phyloP scores from a whole-genome alignment of 768 basidiomycete genomes.

The Lactarius pseudohatsudake region DNA sequence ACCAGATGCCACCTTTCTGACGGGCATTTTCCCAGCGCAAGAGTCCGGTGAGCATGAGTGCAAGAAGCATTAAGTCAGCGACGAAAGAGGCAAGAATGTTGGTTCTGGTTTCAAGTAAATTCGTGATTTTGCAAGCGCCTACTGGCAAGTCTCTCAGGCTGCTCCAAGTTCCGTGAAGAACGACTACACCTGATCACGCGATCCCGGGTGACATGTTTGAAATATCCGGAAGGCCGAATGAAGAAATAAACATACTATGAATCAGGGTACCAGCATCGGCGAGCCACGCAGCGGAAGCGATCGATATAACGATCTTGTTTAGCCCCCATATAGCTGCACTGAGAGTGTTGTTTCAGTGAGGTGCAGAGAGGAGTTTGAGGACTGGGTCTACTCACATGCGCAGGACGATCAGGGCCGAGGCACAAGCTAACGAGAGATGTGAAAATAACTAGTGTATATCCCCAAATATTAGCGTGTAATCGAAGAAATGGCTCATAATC shows the following conservation, averaged over 20 bases:
- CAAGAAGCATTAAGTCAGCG: conserved; percentile 3
- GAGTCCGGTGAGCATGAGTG: conserved; percentile 12
- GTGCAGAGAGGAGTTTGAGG: background rate
- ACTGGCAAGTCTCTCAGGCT: no score
- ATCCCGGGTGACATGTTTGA: background rate
- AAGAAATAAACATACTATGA: conserved; percentile 2
- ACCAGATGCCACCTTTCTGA: background rate
- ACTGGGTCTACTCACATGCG: conserved; percentile 18
- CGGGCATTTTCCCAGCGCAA: conserved; percentile 11
- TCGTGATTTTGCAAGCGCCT: background rate
- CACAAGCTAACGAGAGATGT: conserved; percentile 2
- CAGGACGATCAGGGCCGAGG: conserved; percentile 16
- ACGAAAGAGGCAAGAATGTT: background rate
- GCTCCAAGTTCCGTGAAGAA: background rate
- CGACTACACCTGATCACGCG: background rate
- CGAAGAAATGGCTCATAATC: background rate
- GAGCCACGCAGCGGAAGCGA: background rate
- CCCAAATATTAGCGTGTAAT: background rate
- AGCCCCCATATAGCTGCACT: conserved; percentile 13
- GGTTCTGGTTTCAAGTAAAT: background rate
- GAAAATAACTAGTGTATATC: conserved; percentile 3
- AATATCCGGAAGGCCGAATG: background rate
- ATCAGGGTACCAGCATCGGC: background rate
- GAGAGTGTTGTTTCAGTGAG: background rate
- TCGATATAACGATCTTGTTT: conserved; percentile 5